Base-by-base conservation (phyloP, 805 yeast genomes). In the Kodamaea jinghongensis region DNA sequence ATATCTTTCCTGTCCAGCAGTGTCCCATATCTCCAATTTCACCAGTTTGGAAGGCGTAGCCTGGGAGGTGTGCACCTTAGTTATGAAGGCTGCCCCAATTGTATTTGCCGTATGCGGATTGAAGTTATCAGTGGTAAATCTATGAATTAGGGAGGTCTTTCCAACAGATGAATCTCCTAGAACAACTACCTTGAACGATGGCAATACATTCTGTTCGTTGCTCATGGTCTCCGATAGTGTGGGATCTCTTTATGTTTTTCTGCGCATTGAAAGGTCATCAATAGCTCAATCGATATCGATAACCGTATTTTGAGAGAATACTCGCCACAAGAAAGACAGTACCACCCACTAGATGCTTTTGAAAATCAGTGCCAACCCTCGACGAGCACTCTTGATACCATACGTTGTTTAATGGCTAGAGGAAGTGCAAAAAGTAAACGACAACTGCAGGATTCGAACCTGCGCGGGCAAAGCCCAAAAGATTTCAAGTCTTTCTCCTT, bases 81-180 rank as follows among this genome's bases (percentile, higher is more conserved):
- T 87, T 28, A 93, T 75, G 61, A 91, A 93, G 0, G 98, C 99
- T 3, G 99, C 99, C n/a, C 99, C 99, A 40, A 93, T 93, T 2
- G 99, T 93, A 31, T 95, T 86, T 50, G 95, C 87, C 43, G 91
- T 77, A 48, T 78, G 77, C 22, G 78, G 82, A 49, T 87, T 93
- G 58, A 91, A 93, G 0, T 79, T 63, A 51, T 80, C 75, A 46
- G 67, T 68, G 30, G 77, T 90, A 52, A 90, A 88, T 38, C 97
- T 68, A 48, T 85, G 85, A 1, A 88, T 89, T 7, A 91, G 73
- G 1, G 96, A 88, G 5, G 79, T 71, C 49, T 78, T 83, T 34
- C 86, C 86, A 13, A 73, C 82, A 0, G 80, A 73, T 5, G 81
- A 73, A 48, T 78, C 83, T 11, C 83, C 76, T 12, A 70, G 49